Base-by-base conservation (phyloP, 305 asterid genomes). In the Fraxinus angustifolia region DNA sequence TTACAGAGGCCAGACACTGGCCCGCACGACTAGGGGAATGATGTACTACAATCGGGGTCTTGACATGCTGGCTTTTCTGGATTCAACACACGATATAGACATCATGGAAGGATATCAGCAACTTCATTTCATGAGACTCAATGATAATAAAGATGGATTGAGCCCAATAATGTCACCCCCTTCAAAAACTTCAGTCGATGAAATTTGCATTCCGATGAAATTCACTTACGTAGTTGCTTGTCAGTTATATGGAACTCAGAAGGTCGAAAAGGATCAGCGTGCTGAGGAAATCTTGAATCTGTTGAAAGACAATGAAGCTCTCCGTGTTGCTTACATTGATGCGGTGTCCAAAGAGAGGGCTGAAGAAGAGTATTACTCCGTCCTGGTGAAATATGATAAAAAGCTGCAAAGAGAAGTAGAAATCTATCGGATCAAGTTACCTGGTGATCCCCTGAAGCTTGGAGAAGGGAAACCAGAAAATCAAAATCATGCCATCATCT, bases 401-500 rank as follows among this genome's bases (percentile, higher is more conserved):
- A 89, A 87, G 74, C 72, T 91, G 88, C 82, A 91, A 81, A 87
- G 82, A 84, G 97, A 93, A 91, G 98, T 96, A 48, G 99, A 96
- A 92, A 92, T 96, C 86, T 96, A 91, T 83, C 92, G 99, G 82
- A 94, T 96, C 80, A 94, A 93, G 91, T 87, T 96, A 86, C 99
- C 99, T 84, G 99, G 99, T 58, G 68, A 58, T 76, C 96, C 95
- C 0, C 87, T 93, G 88, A 96, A 92, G 90, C 92, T 95, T 82
- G 99, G 99, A 36, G 98, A 95, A 88, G 99, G 99, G 21, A 95
- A 95, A 85, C 98, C 99, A 17, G 99, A 95, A 80, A 95, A 95
- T 87, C 99, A 95, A 91, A 95, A 93, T 79, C 98, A 95, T 88
- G 98, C 99, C 78, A 73, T 92, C 67, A 95, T 95, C 77, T 95